These are phyloP conservation scores for Eucalyptus marginata DNA, from an alignment of 345 rosid species.

Conservation along the genomic window DNA sequence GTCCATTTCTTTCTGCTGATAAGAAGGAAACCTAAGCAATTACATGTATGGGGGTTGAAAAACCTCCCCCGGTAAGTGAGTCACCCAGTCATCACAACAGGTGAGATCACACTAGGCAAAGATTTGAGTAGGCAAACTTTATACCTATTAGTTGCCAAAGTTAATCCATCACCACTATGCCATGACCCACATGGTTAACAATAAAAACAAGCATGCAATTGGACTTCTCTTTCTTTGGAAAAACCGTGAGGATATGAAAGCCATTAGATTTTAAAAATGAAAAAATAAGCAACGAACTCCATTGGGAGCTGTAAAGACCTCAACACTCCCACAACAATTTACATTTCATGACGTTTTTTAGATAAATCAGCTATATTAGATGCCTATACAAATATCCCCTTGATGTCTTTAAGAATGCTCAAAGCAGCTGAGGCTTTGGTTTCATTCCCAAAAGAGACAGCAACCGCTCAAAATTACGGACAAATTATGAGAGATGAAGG, in stretches of 20 bases:
- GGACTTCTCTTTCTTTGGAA: not conserved
- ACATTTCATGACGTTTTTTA: not conserved
- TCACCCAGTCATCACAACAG: not conserved
- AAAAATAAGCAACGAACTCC: not conserved
- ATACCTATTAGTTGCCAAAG: not conserved
- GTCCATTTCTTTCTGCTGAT: not conserved
- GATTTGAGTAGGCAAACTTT: not conserved
- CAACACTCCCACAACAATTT: not conserved
- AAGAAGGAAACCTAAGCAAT: not conserved
- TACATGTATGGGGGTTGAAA: not conserved
- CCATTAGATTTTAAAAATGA: not conserved
- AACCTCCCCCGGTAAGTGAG: not conserved
- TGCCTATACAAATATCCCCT: not conserved
- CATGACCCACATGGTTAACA: not conserved
- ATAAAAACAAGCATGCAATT: not conserved
- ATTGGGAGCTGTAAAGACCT: not conserved
- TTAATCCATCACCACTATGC: not conserved
- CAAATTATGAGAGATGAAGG: not conserved
- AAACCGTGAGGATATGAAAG: not conserved
- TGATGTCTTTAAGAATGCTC: not conserved
- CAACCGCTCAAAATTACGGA: not conserved
- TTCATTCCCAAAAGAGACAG: not conserved
- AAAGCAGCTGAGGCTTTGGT: not conserved
- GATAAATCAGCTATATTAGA: not conserved
- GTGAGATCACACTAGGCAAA: not conserved